A percentile compares a stretch with the other conserved stretches of the same genome.
These are phyloP conservation scores for Phytophthora sansomeana DNA, from an alignment of 352 stramenopile genomes.

Conservation along the genomic window DNA sequence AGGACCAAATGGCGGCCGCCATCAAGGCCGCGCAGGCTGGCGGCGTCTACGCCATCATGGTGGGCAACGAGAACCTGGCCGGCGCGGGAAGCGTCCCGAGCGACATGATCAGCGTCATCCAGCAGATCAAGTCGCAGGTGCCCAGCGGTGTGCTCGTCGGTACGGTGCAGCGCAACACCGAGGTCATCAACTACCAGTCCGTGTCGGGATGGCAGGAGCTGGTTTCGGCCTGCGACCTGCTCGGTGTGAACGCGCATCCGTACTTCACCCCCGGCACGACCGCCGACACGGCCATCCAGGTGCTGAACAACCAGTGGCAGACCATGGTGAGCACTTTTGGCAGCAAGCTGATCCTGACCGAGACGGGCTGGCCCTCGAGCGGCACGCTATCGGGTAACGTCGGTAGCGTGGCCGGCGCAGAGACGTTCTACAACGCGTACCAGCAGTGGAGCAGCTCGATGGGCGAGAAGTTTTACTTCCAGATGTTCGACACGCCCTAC, in stretches of 20 bases:
- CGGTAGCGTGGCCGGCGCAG: conserved; percentile 33
- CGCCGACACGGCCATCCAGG: conserved; percentile 34
- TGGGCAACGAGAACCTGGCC: conserved; percentile 68
- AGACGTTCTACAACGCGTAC: conserved; percentile 58
- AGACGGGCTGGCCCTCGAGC: conserved; percentile 53
- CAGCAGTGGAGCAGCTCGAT: conserved; percentile 58
- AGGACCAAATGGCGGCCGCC: conserved; percentile 42
- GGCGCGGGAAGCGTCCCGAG: conserved; percentile 25
- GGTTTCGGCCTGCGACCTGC: conserved; percentile 37
- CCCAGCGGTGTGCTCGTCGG: conserved; percentile 51
- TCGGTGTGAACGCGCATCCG: conserved; percentile 60
- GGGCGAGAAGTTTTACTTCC: conserved; percentile 70
- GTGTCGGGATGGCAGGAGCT: conserved; percentile 39
- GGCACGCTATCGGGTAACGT: conserved; percentile 36
- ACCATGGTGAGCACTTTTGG: conserved; percentile 32
- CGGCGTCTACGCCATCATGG: conserved; percentile 58
- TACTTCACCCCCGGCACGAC: conserved; percentile 44
- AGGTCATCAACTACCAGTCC: conserved; percentile 38
- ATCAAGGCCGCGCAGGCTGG: conserved; percentile 45
- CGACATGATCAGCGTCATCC: conserved; percentile 49
- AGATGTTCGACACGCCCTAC: conserved; percentile 69
- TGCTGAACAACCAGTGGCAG: conserved; percentile 48
- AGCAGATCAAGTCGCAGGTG: conserved; percentile 51
- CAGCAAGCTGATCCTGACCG: conserved; percentile 49
- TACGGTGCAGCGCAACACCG: conserved; percentile 64